Conservation (phyloP, 2,329 filamentous ascomycete genomes). For the Colletotrichum viniferum region DNA sequence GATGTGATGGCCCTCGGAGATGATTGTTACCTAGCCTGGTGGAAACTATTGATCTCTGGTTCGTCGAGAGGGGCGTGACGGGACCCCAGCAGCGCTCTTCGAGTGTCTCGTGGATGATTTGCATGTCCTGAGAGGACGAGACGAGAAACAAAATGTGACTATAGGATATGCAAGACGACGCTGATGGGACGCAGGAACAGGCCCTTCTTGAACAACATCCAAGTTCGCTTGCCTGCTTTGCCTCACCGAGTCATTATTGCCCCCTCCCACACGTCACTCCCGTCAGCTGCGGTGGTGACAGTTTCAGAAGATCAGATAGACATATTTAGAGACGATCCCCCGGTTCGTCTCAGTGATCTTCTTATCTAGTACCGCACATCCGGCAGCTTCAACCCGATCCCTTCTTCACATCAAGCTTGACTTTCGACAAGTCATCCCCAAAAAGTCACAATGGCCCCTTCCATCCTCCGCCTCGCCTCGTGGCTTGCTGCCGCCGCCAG, state of each 20-base stretch:
- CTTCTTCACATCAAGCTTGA: background rate
- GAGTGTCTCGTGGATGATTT: background rate
- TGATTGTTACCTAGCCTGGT: background rate
- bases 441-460: conserved; percentile 12
- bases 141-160: background rate
- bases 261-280: background rate
- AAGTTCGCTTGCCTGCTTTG: background rate
- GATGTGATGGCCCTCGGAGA: background rate
- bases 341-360: background rate
- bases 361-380: background rate
- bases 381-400: background rate
- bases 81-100: background rate
- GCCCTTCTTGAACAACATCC: background rate
- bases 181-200: conserved; percentile 5
- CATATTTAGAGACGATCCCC: conserved; percentile 7
- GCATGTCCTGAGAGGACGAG: background rate
- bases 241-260: background rate
- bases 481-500: conserved; percentile 20
- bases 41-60: background rate
- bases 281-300: background rate
- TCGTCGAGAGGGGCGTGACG: background rate
- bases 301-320: conserved; percentile 8
- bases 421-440: background rate
- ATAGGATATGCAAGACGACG: conserved; percentile 5
- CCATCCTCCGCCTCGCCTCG: conserved; percentile 16